phyloP scores from a whole-genome alignment of 495 filamentous ascomycete genomes.

The Jackrogersella minutella region DNA sequence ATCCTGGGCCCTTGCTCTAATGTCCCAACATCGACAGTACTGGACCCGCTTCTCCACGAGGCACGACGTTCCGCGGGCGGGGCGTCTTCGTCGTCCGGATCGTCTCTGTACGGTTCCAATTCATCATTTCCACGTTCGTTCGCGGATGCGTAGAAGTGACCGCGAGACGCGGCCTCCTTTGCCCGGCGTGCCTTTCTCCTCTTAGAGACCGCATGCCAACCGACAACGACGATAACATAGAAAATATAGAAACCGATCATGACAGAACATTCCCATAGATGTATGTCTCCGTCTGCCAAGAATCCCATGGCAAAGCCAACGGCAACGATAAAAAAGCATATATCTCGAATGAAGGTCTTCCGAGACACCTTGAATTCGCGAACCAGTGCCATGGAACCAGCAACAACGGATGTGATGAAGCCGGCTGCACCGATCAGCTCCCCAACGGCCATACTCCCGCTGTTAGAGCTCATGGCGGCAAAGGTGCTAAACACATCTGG shows the following conservation, averaged over 20 bases:
- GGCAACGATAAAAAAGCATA: slow-evolving; percentile 90
- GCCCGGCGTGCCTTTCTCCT: slow-evolving; percentile 65
- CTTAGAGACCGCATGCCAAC: slow-evolving; percentile 88
- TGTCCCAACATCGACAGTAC: slow-evolving; percentile 70
- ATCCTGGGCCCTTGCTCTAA: slow-evolving; percentile 70
- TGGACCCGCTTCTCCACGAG: slow-evolving; percentile 45
- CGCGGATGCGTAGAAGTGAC: slow-evolving; percentile 72
- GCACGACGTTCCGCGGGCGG: slow-evolving; percentile 55
- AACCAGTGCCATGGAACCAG: slow-evolving; percentile 97
- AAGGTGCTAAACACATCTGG: slow-evolving; percentile 99
- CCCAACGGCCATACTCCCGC: slow-evolving; percentile 92
- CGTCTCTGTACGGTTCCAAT: slow-evolving; percentile 72
- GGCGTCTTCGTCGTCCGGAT: slow-evolving; percentile 77
- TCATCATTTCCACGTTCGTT: slow-evolving; percentile 54
- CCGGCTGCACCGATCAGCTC: slow-evolving; percentile 94
- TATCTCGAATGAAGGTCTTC: slow-evolving; percentile 89
- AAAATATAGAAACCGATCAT: slow-evolving; percentile 95
- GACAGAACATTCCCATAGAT: slow-evolving; percentile 83
- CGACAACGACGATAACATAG: slow-evolving; percentile 88
- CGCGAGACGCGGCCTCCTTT: slow-evolving; percentile 73
- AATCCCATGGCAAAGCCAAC: slow-evolving; percentile 88
- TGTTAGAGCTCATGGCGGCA: slow-evolving; percentile 95
- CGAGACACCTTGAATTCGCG: slow-evolving; percentile 90
- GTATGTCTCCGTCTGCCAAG: slow-evolving; percentile 82
- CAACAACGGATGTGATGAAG: slow-evolving; percentile 97